Base-by-base conservation (phyloP, 345 rosid genomes). In the Carallia brachiata region DNA sequence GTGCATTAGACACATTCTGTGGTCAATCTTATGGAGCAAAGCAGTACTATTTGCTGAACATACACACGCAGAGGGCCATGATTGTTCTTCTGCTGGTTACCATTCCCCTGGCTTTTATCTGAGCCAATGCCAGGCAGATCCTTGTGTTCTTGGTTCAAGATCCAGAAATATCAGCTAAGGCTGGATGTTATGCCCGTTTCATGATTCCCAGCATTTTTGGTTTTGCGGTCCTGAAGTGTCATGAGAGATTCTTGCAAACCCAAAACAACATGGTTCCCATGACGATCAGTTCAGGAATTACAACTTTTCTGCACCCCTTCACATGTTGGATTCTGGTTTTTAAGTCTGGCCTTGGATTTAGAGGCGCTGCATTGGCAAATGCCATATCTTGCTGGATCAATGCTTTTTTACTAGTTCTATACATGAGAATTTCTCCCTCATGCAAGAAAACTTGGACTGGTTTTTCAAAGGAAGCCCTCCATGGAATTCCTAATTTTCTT, bases 241-340 rank as follows among this genome's bases (percentile, higher is more conserved):
- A 67, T 27, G 65, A 79, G 73, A 82, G 80, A 56, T 84, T 87
- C 81, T 61, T 87, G 63, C 84, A 81, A 66, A 56, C 88, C 0
- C 90, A 84, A 50, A 81, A 76, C 77, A 82, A 72, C 69, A 82
- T 84, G 6, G 44, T 84, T n/a, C 88, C 90, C 23, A 74, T 87
- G 75, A 78, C 83, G 82, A 50, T 77, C 17, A 72, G 63, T 70
- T 68, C 88, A 16, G 88, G 79, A 65, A 58, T 79, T 18, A 77
- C 88, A 34, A 72, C 82, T 36, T 52, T 77, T 5, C 62, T 82
- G 47, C 90, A 87, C 17, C 18, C 81, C 5, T 66, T 78, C 5
- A 36, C 64, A 0, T 85, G 90, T 65, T 87, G 89, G 91, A 0
- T 61, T 52, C 73, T 85, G 39, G 85, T 87, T 18, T 80, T 73